Conservation (phyloP, 2,329 filamentous ascomycete genomes). For the Sporothrix mexicana region DNA sequence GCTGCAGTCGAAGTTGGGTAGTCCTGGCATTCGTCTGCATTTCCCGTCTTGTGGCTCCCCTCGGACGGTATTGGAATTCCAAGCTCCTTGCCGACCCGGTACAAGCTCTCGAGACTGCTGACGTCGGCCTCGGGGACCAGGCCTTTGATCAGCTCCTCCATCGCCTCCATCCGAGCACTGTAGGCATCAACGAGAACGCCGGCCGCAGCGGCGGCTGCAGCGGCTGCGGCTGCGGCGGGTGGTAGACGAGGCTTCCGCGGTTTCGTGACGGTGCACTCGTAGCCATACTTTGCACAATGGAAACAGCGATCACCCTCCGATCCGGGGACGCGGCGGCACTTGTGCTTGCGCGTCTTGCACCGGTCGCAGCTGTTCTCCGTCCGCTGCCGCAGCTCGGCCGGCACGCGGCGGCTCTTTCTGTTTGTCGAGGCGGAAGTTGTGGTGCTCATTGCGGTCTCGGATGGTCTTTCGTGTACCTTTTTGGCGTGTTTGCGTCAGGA, state of each 20-base stretch:
- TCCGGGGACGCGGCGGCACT: conserved; percentile 46
- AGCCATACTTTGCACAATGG: conserved; percentile 49
- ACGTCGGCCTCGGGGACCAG: conserved; percentile 51
- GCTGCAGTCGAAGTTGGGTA: not conserved
- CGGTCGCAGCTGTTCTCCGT: conserved; percentile 54
- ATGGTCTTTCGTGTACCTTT: no score
- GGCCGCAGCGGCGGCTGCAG: conserved; percentile 36
- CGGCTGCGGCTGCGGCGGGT: conserved; percentile 44
- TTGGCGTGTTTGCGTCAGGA: not conserved
- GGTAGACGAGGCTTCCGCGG: conserved; percentile 44
- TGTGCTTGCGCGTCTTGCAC: conserved; percentile 54
- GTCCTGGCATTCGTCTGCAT: not conserved
- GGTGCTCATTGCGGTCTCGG: conserved; percentile 15
- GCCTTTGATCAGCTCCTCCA: conserved; percentile 52
- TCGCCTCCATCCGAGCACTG: conserved; percentile 47
- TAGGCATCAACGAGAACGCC: conserved; percentile 45
- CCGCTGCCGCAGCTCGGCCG: conserved; percentile 51
- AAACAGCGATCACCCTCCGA: conserved; percentile 47
- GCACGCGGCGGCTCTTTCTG: conserved; percentile 44
- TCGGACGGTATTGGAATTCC: conserved; percentile 48
- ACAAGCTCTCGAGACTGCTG: conserved; percentile 49
- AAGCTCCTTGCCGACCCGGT: conserved; percentile 46
- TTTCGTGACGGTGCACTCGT: conserved; percentile 51
- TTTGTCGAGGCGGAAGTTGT: not conserved
- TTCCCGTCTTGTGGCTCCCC: not conserved